Base-by-base conservation (phyloP, 139 green algal species). In the Bryopsis sp. region DNA sequence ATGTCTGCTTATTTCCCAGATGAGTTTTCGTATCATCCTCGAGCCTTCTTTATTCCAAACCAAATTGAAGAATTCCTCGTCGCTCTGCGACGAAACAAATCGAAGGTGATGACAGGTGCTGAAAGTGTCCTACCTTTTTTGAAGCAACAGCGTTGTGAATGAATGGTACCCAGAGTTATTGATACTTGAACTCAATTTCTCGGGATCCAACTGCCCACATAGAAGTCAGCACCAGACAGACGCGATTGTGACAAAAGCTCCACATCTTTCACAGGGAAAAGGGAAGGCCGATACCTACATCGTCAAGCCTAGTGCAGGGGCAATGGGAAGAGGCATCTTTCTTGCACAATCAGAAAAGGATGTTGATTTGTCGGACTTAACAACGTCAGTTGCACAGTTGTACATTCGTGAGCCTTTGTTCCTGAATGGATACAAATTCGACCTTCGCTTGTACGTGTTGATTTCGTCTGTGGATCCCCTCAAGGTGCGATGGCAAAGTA, bases 361-460 rank as follows among this genome's bases (percentile, higher is more conserved):
- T n/a, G 64, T 76, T 37, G 67, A 76, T 34, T 72, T 73, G 50
- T 37, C 73, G 5, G 74, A 79, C 39, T 69, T 80, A 19, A 33
- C 34, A 37, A 79, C 48, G 31, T 74, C 71, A 47, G 36, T 73
- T 36, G 67, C 64, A 2, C 83, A 89, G 72, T 37, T 67, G 5
- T 90, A 90, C 67, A 35, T 90, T 0, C 1, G 39, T 34, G 78
- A 70, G 57, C 84, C 84, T 5, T 73, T 86, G 15, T 72, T 86
- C 7, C 65, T 91, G 8, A 72, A 90, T 61, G 82, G 78, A 29
- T 81, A 72, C 48, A 90, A 90, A 68, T 90, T 86, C 46, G 84
- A 90, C 64, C 50, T 90, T 39, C 77, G 86, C 29, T 76, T 90
- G 26, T 93, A 93, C 61, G 73, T 80, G 4, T 70, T 90, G 50